These are phyloP conservation scores for Xerocomus brunneocitrinus DNA, from an alignment of 768 basidiomycete genomes.

Conservation along the genomic window DNA sequence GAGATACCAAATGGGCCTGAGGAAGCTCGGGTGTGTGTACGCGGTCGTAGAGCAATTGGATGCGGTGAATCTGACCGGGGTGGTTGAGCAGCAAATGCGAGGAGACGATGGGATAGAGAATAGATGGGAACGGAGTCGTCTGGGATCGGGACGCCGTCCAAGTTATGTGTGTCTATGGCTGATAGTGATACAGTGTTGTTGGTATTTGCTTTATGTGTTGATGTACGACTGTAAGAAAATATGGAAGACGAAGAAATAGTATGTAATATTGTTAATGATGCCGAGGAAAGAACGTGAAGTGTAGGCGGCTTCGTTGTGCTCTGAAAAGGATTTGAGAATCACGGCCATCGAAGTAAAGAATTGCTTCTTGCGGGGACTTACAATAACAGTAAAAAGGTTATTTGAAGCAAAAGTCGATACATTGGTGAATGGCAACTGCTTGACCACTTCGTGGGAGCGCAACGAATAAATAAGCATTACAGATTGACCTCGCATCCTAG, in stretches of 20 bases:
- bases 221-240: conserved; percentile 39
- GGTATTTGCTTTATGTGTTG: conserved; percentile 31
- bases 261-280: conserved; percentile 41
- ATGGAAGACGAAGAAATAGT: conserved; percentile 41
- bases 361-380: conserved; percentile 31
- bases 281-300: conserved; percentile 54
- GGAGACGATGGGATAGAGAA: conserved; percentile 57
- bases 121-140: conserved; percentile 47
- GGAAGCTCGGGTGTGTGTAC: conserved; percentile 22
- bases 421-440: conserved; percentile 41
- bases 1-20: conserved; percentile 31
- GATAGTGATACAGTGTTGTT: conserved; percentile 38
- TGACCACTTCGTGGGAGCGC: conserved; percentile 45
- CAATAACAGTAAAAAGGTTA: conserved; percentile 51
- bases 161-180: conserved; percentile 27
- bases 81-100: conserved; percentile 51
- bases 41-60: conserved; percentile 15
- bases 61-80: conserved; percentile 24
- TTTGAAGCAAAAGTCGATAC: conserved; percentile 44
- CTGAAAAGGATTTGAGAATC: conserved; percentile 30
- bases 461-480: conserved; percentile 44
- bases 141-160: conserved; percentile 7
- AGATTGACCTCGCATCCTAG: conserved; percentile 19
- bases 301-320: conserved; percentile 52
- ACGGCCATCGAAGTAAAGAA: neutral